Conservation (phyloP, 176 grass and related monocot species). For the Musa beccarii region DNA sequence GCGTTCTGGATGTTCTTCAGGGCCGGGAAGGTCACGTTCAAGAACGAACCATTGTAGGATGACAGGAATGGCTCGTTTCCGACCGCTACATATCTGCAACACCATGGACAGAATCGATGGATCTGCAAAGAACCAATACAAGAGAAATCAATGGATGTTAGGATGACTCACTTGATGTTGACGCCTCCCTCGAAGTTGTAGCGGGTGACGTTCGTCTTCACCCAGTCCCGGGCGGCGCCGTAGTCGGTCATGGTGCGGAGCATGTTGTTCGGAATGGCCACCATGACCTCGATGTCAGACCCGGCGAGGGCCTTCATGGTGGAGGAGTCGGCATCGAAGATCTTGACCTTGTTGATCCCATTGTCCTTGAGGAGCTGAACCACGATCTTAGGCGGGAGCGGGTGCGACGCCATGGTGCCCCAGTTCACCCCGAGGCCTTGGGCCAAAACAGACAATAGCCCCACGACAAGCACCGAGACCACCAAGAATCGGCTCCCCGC, state of each 20-base stretch:
- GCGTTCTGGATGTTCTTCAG: constrained; percentile 74
- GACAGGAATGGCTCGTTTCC: constrained; percentile 82
- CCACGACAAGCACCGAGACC: not conserved
- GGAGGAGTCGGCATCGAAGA: constrained; percentile 47
- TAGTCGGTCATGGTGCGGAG: constrained; percentile 53
- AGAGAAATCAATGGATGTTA: not conserved
- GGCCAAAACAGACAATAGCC: not conserved
- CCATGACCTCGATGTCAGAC: constrained; percentile 52
- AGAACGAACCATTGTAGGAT: constrained; percentile 56
- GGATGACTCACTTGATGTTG: constrained; percentile 46
- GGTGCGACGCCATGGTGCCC: constrained; percentile 68
- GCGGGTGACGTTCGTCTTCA: constrained; percentile 46
- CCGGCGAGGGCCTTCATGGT: constrained; percentile 47
- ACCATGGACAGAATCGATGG: not conserved
- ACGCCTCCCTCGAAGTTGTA: constrained; percentile 66
- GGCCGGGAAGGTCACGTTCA: constrained; percentile 67
- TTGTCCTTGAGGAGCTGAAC: constrained; percentile 55
- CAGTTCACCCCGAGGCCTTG: constrained; percentile 64
- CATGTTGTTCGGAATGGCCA: constrained; percentile 55
- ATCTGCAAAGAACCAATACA: not conserved
- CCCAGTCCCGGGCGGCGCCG: constrained; percentile 48
- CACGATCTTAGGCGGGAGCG: constrained; percentile 37
- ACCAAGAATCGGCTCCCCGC: not conserved
- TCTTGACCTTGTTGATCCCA: constrained; percentile 56
- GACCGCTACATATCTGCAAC: constrained; percentile 66